Evolutionary conservation across 768 basidiomycete genomes (phyloP).

Genomic region (Xerocomellus intermedius): DNA sequence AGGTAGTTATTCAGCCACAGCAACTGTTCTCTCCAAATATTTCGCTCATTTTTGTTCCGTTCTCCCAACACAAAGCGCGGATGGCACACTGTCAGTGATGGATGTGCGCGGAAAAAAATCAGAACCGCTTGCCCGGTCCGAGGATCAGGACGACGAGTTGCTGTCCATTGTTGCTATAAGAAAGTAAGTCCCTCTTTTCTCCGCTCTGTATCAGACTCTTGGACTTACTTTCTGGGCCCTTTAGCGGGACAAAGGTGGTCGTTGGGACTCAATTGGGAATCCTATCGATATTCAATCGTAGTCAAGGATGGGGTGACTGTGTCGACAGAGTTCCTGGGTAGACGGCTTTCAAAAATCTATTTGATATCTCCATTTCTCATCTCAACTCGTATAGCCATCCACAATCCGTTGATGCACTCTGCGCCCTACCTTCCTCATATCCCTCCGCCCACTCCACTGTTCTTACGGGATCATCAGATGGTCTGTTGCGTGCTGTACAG

Average conservation of each 20-base stretch:
- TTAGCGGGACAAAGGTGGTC: conserved; percentile 73
- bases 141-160: conserved; percentile 95
- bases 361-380: conserved; percentile 12
- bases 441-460: conserved; percentile 66
- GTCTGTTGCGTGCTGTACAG: conserved; percentile 82
- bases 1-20: conserved; percentile 50
- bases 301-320: conserved; percentile 87
- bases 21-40: not conserved
- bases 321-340: conserved; percentile 89
- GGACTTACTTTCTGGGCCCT: not conserved
- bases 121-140: conserved; percentile 80
- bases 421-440: conserved; percentile 62
- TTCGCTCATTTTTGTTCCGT: not conserved
- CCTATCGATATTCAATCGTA: conserved; percentile 85
- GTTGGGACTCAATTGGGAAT: conserved; percentile 91
- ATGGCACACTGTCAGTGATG: conserved; percentile 90
- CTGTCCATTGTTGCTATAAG: conserved; percentile 84
- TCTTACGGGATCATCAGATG: conserved; percentile 90
- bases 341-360: not conserved
- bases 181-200: conserved; percentile 45
- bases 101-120: conserved; percentile 82
- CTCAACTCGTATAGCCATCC: conserved; percentile 64
- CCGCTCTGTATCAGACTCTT: not conserved
- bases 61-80: conserved; percentile 56
- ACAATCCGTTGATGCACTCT: conserved; percentile 85